Evolutionary conservation across 2,329 filamentous ascomycete genomes (phyloP).

Genomic region (Blastomyces gilchristii): DNA sequence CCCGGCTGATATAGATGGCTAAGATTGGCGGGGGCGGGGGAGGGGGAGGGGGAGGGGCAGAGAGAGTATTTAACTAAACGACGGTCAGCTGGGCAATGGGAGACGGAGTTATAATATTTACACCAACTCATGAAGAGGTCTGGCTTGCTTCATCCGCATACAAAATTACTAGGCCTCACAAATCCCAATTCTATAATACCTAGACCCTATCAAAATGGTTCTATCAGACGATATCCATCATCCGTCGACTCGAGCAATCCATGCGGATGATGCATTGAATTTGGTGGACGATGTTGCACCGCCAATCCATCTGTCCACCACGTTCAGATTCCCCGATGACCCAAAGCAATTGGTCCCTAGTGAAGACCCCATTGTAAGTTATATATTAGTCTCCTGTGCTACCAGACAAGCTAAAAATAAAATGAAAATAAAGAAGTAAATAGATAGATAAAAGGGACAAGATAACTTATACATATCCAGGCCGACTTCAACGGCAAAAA

Average conservation of each 20-base stretch:
- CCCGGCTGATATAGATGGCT: no score
- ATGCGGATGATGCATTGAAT: background rate
- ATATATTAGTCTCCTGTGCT: no score
- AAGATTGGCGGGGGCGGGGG: no score
- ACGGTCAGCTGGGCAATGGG: no score
- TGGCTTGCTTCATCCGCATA: no score
- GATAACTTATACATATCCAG: background rate
- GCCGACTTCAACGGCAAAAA: background rate
- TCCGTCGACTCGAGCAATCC: background rate
- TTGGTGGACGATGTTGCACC: background rate
- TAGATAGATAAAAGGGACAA: background rate
- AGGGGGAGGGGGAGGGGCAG: no score
- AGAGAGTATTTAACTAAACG: no score
- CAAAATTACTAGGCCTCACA: no score
- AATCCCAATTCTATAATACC: no score
- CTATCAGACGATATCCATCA: background rate
- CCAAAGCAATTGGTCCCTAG: conserved; percentile 52
- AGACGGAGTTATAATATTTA: no score
- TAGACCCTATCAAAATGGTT: background rate
- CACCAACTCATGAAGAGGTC: no score
- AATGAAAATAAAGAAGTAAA: background rate
- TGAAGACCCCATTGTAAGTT: conserved; percentile 26
- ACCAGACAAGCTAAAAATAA: no score
- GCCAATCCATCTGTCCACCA: conserved; percentile 51
- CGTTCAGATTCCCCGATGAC: conserved; percentile 67